phyloP scores from a whole-genome alignment of 2,329 filamentous ascomycete species.

The Aspergillus awamori region DNA sequence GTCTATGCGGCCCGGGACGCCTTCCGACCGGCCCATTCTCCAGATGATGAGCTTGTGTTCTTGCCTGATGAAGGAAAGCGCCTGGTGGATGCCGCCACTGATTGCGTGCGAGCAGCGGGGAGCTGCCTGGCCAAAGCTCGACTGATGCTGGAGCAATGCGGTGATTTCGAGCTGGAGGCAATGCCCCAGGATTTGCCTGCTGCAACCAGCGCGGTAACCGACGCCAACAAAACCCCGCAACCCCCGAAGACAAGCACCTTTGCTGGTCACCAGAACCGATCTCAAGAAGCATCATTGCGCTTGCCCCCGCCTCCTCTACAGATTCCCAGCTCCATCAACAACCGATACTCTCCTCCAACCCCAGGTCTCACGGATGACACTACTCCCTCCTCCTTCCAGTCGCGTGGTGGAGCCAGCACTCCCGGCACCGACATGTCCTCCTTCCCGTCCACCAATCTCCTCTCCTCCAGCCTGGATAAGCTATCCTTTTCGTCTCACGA shows the following conservation, averaged over 20 bases:
- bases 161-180: slow-evolving; percentile 80
- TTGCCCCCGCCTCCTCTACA: slow-evolving; percentile 51
- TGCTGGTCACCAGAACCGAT: slow-evolving; percentile 19
- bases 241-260: slow-evolving; percentile 22
- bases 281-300: slow-evolving; percentile 40
- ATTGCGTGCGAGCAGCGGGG: slow-evolving; percentile 85
- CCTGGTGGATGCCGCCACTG: slow-evolving; percentile 77
- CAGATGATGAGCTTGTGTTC: slow-evolving; percentile 74
- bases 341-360: slow-evolving; percentile 36
- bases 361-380: slow-evolving; percentile 41
- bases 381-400: slow-evolving; percentile 47
- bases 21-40: slow-evolving; percentile 67
- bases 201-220: slow-evolving; percentile 13
- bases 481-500: slow-evolving; percentile 30
- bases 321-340: slow-evolving; percentile 40
- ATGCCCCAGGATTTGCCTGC: slow-evolving; percentile 48
- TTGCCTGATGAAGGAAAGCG: slow-evolving; percentile 77
- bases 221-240: slow-evolving; percentile 26
- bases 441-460: slow-evolving; percentile 30
- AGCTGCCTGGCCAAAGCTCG: slow-evolving; percentile 89
- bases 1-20: slow-evolving; percentile 80
- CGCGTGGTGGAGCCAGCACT: slow-evolving; percentile 41
- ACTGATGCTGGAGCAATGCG: slow-evolving; percentile 80
- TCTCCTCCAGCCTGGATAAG: slow-evolving; percentile 32
- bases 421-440: slow-evolving; percentile 35